Base-by-base conservation (phyloP, 176 grass and related monocot genomes). In the Juncus inflexus region DNA sequence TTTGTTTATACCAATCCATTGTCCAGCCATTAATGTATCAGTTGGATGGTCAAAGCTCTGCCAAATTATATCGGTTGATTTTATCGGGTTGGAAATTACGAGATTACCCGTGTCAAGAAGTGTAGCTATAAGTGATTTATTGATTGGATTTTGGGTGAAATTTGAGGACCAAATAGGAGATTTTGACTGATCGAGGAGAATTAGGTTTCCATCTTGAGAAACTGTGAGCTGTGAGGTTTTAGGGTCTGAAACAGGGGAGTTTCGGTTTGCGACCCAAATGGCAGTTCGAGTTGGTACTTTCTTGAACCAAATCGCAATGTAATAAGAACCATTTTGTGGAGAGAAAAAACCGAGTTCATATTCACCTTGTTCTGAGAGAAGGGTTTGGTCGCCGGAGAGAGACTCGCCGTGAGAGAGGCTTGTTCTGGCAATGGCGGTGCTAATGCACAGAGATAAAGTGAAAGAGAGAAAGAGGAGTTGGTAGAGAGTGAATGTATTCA, bases 341-440 rank as follows among this genome's bases (percentile, higher is more conserved):
- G 10, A 67, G 81, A 94, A 88, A 81, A 94, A 94, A 14, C 89
- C 76, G 8, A 94, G 78, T 52, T 69, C 4, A 63, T 85, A 94
- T 35, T 81, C 50, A 9, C 63, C 67, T 15, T 57, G 60, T 7
- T 71, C 40, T 3, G 89, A 94, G 58, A 85, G 35, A 47, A 94
- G 78, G 49, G 81, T 82, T 70, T 88, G 67, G 40, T 84, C 66
- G 52, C 69, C 50, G 40, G 37, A 47, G 62, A 94, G 2, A 42
- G 73, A 56, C 15, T 65, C 11, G n/a, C 62, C 62, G 9, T 39
- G 62, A 15, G 10, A 47, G 8, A 65, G 11, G 43, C 40, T 43
- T n/a, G 62, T 49, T 47, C 4, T 47, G 4, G 62, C 62, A 65
- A 15, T 65, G 7, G 62, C 8, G 10, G 40, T 45, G 7, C 39